Conservation (phyloP, 768 basidiomycete genomes). For the Lentinula edodes region DNA sequence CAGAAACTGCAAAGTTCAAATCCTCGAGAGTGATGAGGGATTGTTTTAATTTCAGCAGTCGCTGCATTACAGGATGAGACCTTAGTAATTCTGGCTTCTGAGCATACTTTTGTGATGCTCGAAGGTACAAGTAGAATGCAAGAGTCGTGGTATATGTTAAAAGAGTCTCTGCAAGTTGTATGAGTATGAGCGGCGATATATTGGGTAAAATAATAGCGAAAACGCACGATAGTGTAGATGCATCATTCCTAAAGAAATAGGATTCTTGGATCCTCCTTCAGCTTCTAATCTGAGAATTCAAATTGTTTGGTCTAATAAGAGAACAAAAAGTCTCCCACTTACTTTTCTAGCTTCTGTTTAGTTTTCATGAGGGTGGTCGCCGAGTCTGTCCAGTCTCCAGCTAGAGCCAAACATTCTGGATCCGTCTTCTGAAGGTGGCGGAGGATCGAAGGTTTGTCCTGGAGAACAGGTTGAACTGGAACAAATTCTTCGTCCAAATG, state of each 20-base stretch:
- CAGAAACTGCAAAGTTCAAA: constrained; percentile 62
- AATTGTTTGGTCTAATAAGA: constrained; percentile 2
- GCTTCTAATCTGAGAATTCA: constrained; percentile 37
- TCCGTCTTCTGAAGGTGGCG: constrained; percentile 68
- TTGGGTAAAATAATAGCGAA: background rate
- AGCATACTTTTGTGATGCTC: constrained; percentile 60
- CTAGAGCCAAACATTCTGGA: constrained; percentile 76
- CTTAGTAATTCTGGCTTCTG: constrained; percentile 57
- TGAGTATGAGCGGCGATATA: background rate
- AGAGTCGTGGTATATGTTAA: constrained; percentile 87
- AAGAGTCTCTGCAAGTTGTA: constrained; percentile 62
- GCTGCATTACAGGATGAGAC: constrained; percentile 65
- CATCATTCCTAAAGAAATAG: constrained; percentile 58
- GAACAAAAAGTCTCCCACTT: constrained; percentile 13
- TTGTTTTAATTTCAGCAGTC: constrained; percentile 80
- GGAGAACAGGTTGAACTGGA: constrained; percentile 33
- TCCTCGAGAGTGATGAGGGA: constrained; percentile 77
- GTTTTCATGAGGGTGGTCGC: constrained; percentile 45
- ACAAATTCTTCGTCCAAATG: constrained; percentile 31
- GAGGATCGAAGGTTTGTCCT: constrained; percentile 55
- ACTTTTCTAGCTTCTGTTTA: constrained; percentile 53
- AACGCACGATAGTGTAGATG: constrained; percentile 87
- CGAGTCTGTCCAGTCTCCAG: constrained; percentile 80
- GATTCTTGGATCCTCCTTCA: constrained; percentile 37
- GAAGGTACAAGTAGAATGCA: constrained; percentile 90